Percentiles rank a stretch among this genome's conserved stretches.
Evolutionary conservation across 495 filamentous ascomycete genomes (phyloP).

Genomic region (Daldinia childiae): DNA sequence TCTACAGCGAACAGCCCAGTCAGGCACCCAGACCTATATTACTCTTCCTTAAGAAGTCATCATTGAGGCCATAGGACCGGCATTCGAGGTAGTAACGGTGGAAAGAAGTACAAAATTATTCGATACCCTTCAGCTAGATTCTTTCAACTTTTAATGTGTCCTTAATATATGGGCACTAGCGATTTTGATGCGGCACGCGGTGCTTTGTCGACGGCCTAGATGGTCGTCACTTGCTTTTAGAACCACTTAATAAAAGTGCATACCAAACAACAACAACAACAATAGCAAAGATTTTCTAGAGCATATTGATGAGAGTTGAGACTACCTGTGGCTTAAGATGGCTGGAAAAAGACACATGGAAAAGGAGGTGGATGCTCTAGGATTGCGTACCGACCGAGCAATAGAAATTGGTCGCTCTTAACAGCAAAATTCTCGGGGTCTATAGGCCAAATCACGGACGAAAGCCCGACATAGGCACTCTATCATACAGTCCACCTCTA

Average conservation of each 20-base stretch:
- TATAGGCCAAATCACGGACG: background rate
- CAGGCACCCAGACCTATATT: constrained; percentile 34
- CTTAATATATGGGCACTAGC: constrained; percentile 26
- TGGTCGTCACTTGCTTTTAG: constrained; percentile 23
- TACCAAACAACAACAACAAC: constrained; percentile 3
- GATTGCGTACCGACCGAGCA: background rate
- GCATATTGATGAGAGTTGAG: constrained; percentile 29
- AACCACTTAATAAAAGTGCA: constrained; percentile 27
- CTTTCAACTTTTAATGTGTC: constrained; percentile 7
- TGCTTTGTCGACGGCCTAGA: constrained; percentile 27
- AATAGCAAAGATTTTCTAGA: constrained; percentile 17
- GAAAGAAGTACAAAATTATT: constrained; percentile 16
- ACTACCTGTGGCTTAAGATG: constrained; percentile 2
- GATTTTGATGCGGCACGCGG: constrained; percentile 2
- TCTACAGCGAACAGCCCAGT: constrained; percentile 42
- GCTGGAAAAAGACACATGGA: background rate
- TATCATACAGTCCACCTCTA: background rate
- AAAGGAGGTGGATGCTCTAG: background rate
- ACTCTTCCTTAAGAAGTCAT: constrained; percentile 24
- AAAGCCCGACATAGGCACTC: background rate
- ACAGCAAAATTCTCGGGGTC: background rate
- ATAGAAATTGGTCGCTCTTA: background rate
- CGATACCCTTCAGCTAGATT: constrained; percentile 25
- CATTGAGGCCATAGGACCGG: too few relatives aligned
- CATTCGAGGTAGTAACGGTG: constrained; percentile 2